Conservation (phyloP, 2,329 filamentous ascomycete genomes). For the Ophiocordyceps robertsii region DNA sequence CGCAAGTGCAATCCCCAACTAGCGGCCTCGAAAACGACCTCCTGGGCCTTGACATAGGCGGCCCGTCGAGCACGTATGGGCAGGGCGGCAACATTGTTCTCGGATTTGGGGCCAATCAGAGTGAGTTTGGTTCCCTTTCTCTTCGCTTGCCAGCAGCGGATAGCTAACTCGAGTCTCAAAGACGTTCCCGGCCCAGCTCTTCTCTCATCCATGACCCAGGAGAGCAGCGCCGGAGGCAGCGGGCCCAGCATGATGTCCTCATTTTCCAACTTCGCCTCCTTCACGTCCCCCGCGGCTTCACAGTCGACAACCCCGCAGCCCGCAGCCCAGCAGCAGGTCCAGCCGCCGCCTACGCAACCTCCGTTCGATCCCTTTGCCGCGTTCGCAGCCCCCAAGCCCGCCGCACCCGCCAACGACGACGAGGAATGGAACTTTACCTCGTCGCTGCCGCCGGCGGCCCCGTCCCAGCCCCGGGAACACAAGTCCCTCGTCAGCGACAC, state of each 20-base stretch:
- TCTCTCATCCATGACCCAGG: conserved; percentile 49
- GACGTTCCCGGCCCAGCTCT: conserved; percentile 52
- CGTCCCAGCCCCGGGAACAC: conserved; percentile 44
- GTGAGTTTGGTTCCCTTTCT: conserved; percentile 26
- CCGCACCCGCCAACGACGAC: conserved; percentile 42
- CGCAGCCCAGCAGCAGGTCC: conserved; percentile 30
- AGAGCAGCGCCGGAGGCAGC: conserved; percentile 40
- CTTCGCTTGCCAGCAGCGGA: background rate
- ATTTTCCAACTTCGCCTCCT: conserved; percentile 42
- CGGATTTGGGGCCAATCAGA: conserved; percentile 58
- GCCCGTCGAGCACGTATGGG: conserved; percentile 45
- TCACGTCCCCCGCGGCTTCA: conserved; percentile 37
- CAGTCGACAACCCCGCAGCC: conserved; percentile 41
- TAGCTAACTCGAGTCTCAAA: conserved; percentile 12
- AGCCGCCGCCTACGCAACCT: conserved; percentile 25
- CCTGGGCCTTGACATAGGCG: conserved; percentile 71
- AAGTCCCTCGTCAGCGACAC: conserved; percentile 57
- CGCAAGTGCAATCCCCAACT: conserved; percentile 30
- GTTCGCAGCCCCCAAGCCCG: conserved; percentile 17
- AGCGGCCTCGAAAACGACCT: conserved; percentile 79
- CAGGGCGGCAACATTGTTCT: conserved; percentile 73
- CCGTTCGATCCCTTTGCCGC: conserved; percentile 39
- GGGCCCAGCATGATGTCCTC: conserved; percentile 27
- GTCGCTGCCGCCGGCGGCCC: conserved; percentile 52
- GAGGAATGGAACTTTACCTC: conserved; percentile 95